Base-by-base conservation (phyloP, 345 rosid species). In the Arabidopsis thaliana region DNA sequence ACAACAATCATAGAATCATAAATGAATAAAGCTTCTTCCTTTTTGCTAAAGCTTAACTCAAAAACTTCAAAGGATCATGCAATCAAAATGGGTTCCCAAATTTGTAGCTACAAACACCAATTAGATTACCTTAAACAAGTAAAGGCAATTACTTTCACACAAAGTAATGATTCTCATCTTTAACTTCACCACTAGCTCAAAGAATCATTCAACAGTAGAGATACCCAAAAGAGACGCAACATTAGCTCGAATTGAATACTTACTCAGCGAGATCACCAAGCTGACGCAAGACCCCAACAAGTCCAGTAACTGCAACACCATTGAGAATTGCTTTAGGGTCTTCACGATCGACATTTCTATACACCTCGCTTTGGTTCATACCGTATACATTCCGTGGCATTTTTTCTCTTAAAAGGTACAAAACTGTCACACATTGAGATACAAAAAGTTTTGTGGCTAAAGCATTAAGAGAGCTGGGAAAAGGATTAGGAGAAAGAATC, bases 181-280 rank as follows among this genome's bases (percentile, higher is more conserved):
- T 48, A 58, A 65, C 72, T 65, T 71, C 53, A 30, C 61, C 64
- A 65, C 49, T 65, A 78, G 42, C 73, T 64, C 72, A 78, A 78
- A 65, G 76, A 72, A 78, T 78, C 81, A 72, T 65, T 71, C 58
- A 78, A 72, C 53, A 56, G 72, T 63, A 71, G 40, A 71, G 40
- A 52, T 5, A 69, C 32, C 16, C 14, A 34, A 46, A 59, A 59
- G 38, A 25, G 12, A 55, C 34, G 9, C 52, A 38, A 6, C 45
- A 25, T 53, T 64, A 34, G 33, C 1, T 60, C 32, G 7, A 66
- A 45, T 14, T 14, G 0, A 10, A 36, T 9, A 85, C 89, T 28
- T 84, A 95, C 99, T 95, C 97, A 62, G 99, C 96, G 61, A 95
- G 97, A 85, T 95, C 97, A 84, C 99, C 97, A 5, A 92, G 80